Conservation (phyloP, 169 alveolate species). For the Plasmodium relictum region DNA sequence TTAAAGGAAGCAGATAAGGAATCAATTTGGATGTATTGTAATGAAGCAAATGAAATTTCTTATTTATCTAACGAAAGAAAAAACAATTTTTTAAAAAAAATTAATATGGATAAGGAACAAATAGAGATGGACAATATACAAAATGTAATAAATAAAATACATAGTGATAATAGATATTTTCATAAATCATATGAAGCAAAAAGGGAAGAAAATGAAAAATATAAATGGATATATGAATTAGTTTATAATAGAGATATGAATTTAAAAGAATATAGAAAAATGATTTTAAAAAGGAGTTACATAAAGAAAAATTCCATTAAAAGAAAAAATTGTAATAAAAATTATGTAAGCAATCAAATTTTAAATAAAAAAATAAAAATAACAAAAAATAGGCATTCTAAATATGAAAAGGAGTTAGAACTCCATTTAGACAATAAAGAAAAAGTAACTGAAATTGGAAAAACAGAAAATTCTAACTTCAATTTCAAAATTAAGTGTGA, state of each 20-base stretch:
- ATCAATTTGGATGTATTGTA: conserved; percentile 75
- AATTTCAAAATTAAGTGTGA: not conserved
- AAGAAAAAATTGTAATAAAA: not conserved
- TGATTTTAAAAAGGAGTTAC: conserved; percentile 2
- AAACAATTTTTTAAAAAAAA: conserved; percentile 21
- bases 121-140: conserved; percentile 6
- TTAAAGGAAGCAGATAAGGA: conserved; percentile 75
- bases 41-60: conserved; percentile 71
- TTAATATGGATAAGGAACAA: conserved; percentile 3
- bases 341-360: not conserved
- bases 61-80: conserved; percentile 61
- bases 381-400: not conserved
- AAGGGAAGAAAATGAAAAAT: conserved; percentile 22
- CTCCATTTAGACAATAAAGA: not conserved
- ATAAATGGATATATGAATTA: conserved; percentile 54
- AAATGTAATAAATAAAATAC: conserved; percentile 8
- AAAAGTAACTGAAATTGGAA: not conserved
- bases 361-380: not conserved
- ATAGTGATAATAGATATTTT: conserved; percentile 21
- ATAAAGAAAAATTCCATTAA: not conserved
- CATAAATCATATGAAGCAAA: conserved; percentile 50
- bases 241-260: conserved; percentile 49
- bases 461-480: not conserved
- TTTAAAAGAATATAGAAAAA: conserved; percentile 18
- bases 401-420: not conserved